phyloP scores from a whole-genome alignment of 345 rosid genomes.

The Bruguiera parviflora region DNA sequence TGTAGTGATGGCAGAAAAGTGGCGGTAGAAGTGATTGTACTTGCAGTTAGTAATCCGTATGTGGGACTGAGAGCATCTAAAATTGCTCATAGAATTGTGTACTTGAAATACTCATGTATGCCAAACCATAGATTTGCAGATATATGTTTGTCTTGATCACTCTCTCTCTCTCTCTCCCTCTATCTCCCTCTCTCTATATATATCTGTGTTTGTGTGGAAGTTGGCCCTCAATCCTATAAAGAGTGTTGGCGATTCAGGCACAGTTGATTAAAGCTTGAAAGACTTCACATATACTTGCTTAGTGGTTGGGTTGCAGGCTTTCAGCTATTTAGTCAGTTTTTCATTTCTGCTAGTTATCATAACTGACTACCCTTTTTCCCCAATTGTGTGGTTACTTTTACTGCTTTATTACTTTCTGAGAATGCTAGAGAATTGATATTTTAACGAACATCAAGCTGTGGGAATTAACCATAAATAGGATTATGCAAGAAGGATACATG shows the following conservation, averaged over 20 bases:
- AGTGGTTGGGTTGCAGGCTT: constrained; percentile 18
- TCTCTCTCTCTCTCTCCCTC: constrained; percentile 6
- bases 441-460: constrained; percentile 1
- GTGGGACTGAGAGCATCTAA: constrained; percentile 29
- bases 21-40: constrained; percentile 31
- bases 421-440: background rate
- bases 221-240: constrained; percentile 16
- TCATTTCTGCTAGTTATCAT: constrained; percentile 9
- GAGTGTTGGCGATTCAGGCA: constrained; percentile 9
- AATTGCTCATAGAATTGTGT: constrained; percentile 26
- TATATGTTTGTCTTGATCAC: background rate
- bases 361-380: constrained; percentile 7
- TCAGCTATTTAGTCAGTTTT: constrained; percentile 11
- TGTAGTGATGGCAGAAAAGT: constrained; percentile 21
- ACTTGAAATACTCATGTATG: constrained; percentile 29
- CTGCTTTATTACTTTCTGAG: constrained; percentile 17
- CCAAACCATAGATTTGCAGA: constrained; percentile 27
- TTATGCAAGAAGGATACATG: background rate
- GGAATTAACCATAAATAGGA: background rate
- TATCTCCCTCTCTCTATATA: background rate
- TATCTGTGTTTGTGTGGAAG: constrained; percentile 5
- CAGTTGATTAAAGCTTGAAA: constrained; percentile 19
- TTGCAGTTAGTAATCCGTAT: constrained; percentile 22
- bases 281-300: constrained; percentile 9
- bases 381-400: constrained; percentile 21